Base-by-base conservation (phyloP, 2,329 filamentous ascomycete genomes). In the Endothia cerciana region DNA sequence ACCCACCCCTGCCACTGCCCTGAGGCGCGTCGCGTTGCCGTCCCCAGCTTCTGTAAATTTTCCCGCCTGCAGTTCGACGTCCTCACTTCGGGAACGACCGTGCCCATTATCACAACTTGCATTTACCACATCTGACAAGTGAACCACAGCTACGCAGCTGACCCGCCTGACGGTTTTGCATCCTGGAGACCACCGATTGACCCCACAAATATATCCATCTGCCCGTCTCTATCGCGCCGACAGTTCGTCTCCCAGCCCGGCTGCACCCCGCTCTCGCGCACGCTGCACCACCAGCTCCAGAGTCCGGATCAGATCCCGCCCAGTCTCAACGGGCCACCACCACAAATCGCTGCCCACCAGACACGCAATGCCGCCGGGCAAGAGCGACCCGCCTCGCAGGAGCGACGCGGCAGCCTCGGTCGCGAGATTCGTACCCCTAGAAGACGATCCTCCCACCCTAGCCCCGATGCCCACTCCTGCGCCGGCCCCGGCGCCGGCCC, bases 291-390 rank as follows among this genome's bases (percentile, higher is more conserved):
- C 33, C 6, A 36, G 33, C 33, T 36, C 33, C 33, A 36, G 33
- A n/a, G 6, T 36, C 33, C 33, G 10, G 33, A 36, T 10, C 33
- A 36, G 33, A 36, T 36, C 33, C 33, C 10, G 33, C 33, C 33
- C 22, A n/a, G 25, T 10, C n/a, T 22, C 45, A 5, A 25, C 45
- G 3, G n/a, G 25, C 45, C 22, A 6, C 45, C 10, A 19, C n/a
- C 45, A 28, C 13, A 51, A 22, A 51, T 13, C 47, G 15, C 13
- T 51, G 17, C 58, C 22, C 41, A 10, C 2, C 30, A 15, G 30
- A 64, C 64, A 58, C 69, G 68, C 71, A 63, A 87, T 88, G 86
- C 83, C 85, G 58, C 80, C 85, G 33, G 81, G 83, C 62, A 89
- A 88, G 74, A 83, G 81, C 69, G 84, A 86, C 70, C 72, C 77